phyloP scores from a whole-genome alignment of 2,329 filamentous ascomycete species.

The Graphilbum fragrans region DNA sequence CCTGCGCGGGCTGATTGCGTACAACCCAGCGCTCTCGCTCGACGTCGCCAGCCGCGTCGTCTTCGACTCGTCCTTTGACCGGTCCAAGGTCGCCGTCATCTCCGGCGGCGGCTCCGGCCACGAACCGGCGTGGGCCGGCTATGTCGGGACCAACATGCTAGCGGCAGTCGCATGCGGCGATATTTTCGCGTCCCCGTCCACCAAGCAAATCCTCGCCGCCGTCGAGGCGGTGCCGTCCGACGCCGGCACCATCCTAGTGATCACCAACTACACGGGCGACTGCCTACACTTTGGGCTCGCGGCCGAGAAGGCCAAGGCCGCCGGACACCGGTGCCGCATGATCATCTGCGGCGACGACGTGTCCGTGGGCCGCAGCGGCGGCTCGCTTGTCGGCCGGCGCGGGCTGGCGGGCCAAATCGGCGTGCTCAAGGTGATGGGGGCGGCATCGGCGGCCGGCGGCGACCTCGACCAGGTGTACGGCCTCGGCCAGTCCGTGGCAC shows the following conservation, averaged over 20 bases:
- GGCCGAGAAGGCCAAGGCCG: slow-evolving; percentile 42
- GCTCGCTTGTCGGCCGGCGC: slow-evolving; percentile 46
- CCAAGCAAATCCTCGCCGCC: slow-evolving; percentile 48
- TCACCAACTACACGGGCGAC: slow-evolving; percentile 55
- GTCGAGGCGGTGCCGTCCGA: slow-evolving; percentile 42
- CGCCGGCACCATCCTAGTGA: slow-evolving; percentile 44
- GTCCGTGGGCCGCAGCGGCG: slow-evolving; percentile 44
- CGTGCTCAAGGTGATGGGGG: slow-evolving; percentile 45
- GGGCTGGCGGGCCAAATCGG: slow-evolving; percentile 50
- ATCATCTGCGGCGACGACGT: slow-evolving; percentile 55
- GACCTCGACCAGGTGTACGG: slow-evolving; percentile 37
- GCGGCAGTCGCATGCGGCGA: slow-evolving; percentile 48
- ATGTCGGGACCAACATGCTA: slow-evolving; percentile 50
- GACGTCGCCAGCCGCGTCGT: slow-evolving; percentile 40
- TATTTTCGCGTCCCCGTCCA: slow-evolving; percentile 52
- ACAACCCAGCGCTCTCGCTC: slow-evolving; percentile 36
- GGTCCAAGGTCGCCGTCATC: slow-evolving; percentile 35
- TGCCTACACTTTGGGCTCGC: slow-evolving; percentile 50
- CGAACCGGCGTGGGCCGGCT: slow-evolving; percentile 52
- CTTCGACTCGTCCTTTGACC: slow-evolving; percentile 31
- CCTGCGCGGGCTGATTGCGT: slow-evolving; percentile 37
- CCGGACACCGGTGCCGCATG: slow-evolving; percentile 40
- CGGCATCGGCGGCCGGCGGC: slow-evolving; percentile 31
- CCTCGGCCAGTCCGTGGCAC: slow-evolving; percentile 34
- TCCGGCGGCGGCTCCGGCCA: slow-evolving; percentile 45